Conservation (phyloP, 352 stramenopile species). For the Phytophthora pini region DNA sequence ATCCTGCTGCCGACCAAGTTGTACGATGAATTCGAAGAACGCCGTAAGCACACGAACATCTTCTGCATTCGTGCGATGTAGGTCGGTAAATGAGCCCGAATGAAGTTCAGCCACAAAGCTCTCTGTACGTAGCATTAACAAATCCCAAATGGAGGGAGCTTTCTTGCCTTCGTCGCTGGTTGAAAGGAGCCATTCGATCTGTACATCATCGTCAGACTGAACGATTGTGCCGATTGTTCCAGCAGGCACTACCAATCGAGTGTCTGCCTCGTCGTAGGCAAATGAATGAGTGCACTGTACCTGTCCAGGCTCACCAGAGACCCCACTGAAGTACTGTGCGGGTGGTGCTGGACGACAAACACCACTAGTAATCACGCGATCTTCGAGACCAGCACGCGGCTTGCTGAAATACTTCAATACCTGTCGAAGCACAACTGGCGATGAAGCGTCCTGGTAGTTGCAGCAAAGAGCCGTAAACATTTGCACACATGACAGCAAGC, state of each 20-base stretch:
- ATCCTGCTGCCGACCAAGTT: constrained; percentile 44
- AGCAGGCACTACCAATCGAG: constrained; percentile 44
- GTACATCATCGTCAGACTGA: constrained; percentile 23
- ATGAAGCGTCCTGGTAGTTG: constrained; percentile 34
- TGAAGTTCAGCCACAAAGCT: constrained; percentile 51
- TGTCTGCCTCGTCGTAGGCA: constrained; percentile 44
- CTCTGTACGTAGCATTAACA: constrained; percentile 50
- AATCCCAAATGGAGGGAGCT: constrained; percentile 52
- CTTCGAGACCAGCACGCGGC: constrained; percentile 32
- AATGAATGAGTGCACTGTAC: constrained; percentile 61
- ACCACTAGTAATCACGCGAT: constrained; percentile 2
- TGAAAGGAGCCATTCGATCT: constrained; percentile 56
- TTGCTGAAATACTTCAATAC: constrained; percentile 61
- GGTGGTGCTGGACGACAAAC: constrained; percentile 45
- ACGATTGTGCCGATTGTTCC: constrained; percentile 44
- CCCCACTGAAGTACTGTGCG: constrained; percentile 48
- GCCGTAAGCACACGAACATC: constrained; percentile 55
- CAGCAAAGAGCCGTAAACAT: constrained; percentile 60
- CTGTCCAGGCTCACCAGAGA: constrained; percentile 14
- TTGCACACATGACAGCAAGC: constrained; percentile 51
- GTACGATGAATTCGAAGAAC: constrained; percentile 67
- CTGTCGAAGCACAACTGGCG: constrained; percentile 46
- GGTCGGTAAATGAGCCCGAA: constrained; percentile 31
- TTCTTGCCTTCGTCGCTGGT: constrained; percentile 6
- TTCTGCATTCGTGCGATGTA: constrained; percentile 37